Evolutionary conservation across 108 stramenopile species (phyloP).

Genomic region (Seminavis robusta): DNA sequence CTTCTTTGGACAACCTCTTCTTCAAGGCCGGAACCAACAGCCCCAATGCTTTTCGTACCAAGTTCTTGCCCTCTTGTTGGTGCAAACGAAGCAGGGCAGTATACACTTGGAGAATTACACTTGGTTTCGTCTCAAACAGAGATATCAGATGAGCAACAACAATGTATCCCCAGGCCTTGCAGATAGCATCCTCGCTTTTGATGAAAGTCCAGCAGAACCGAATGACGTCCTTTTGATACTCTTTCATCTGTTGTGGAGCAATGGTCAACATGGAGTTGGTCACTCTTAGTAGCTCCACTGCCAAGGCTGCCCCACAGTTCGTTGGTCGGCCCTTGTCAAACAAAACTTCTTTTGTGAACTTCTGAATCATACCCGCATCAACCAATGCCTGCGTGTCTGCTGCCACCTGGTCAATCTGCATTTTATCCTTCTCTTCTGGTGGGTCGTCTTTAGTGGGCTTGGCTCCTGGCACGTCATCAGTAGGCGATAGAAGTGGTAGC

Average conservation of each 20-base stretch:
- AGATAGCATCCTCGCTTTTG: conserved; percentile 76
- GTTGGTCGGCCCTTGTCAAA: conserved; percentile 22
- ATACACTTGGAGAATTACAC: conserved; percentile 88
- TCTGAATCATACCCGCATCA: conserved; percentile 15
- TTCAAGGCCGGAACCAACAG: conserved; percentile 81
- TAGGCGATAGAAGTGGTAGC: conserved; percentile 68
- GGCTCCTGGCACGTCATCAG: neutral
- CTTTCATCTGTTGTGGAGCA: conserved; percentile 46
- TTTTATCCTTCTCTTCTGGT: neutral
- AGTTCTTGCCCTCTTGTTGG: conserved; percentile 77
- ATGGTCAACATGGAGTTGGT: conserved; percentile 78
- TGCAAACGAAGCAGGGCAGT: conserved; percentile 72
- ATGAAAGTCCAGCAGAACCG: conserved; percentile 88
- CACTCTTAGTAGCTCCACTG: conserved; percentile 87
- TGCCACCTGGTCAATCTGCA: neutral
- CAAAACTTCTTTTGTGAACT: conserved; percentile 41
- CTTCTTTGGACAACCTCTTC: conserved; percentile 40
- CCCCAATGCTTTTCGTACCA: conserved; percentile 75
- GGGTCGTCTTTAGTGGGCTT: neutral
- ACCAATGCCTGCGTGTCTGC: conserved; percentile 19
- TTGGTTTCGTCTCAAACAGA: conserved; percentile 74
- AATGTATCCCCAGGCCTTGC: conserved; percentile 92
- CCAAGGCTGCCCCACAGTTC: conserved; percentile 53
- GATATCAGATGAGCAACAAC: conserved; percentile 81
- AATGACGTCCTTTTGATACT: conserved; percentile 73